Percentiles rank a stretch among this genome's conserved stretches.
phyloP scores from a whole-genome alignment of 2,329 filamentous ascomycete species.

The Trichoderma afroharzianum region DNA sequence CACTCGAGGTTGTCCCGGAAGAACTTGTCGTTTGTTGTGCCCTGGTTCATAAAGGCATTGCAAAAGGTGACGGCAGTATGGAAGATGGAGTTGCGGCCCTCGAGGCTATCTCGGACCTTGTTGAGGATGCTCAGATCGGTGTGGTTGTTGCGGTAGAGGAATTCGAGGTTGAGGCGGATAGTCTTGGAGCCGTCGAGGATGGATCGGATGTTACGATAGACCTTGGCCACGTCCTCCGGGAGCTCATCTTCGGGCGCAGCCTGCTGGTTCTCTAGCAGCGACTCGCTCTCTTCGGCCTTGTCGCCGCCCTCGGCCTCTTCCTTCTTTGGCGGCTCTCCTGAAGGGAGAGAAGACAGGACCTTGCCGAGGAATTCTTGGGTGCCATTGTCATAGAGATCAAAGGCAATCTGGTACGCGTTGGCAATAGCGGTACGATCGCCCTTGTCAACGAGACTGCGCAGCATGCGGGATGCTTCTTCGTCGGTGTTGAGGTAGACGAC shows the following conservation, averaged over 20 bases:
- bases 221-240: constrained; percentile 51
- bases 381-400: constrained; percentile 97
- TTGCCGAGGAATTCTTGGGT: constrained; percentile 95
- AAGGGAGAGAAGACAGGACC: constrained; percentile 76
- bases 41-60: constrained; percentile 99
- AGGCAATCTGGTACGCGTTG: constrained; percentile 94
- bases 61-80: constrained; percentile 96
- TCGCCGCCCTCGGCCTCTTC: constrained; percentile 44
- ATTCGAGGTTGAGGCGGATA: constrained; percentile 92
- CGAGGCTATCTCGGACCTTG: constrained; percentile 92
- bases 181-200: constrained; percentile 86
- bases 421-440: constrained; percentile 75
- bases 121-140: constrained; percentile 90
- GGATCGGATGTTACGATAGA: constrained; percentile 60
- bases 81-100: constrained; percentile 96
- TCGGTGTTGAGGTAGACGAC: constrained; percentile 94
- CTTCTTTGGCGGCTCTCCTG: constrained; percentile 39
- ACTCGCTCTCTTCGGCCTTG: constrained; percentile 43
- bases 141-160: constrained; percentile 92
- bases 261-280: constrained; percentile 48
- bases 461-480: constrained; percentile 81
- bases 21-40: constrained; percentile 96
- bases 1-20: constrained; percentile 98
- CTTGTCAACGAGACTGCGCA: constrained; percentile 75
- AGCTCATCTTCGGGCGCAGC: constrained; percentile 54